Conservation (phyloP, 768 basidiomycete species). For the Boletales sp. region DNA sequence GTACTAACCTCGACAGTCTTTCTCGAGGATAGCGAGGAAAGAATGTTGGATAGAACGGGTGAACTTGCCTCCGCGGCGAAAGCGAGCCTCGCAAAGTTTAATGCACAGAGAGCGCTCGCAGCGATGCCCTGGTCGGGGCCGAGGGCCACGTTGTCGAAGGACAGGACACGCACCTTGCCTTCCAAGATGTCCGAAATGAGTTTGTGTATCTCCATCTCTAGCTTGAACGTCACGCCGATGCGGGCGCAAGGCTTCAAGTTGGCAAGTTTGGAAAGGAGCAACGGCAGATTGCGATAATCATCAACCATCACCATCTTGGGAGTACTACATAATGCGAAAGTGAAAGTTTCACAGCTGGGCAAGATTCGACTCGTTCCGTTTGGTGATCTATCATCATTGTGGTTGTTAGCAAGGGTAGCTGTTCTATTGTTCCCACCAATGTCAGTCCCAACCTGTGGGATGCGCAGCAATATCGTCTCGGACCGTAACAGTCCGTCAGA, state of each 20-base stretch:
- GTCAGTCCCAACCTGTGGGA: too few species aligned
- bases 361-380: too few species aligned
- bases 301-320: neutral
- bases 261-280: conserved; percentile 4
- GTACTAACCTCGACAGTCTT: conserved; percentile 18
- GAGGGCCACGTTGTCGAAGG: conserved; percentile 42
- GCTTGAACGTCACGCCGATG: neutral
- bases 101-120: conserved; percentile 52
- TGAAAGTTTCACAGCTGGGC: neutral
- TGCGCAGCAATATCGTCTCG: too few species aligned
- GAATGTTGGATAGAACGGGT: conserved; percentile 8
- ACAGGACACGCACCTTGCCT: conserved; percentile 36
- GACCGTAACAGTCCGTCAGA: too few species aligned
- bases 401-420: too few species aligned
- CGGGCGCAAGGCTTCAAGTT: too few species aligned
- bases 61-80: conserved; percentile 23
- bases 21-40: conserved; percentile 10
- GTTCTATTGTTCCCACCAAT: too few species aligned
- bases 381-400: too few species aligned
- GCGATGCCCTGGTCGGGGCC: conserved; percentile 28
- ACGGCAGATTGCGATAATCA: conserved; percentile 6
- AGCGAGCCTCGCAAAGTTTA: conserved; percentile 54
- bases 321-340: too few species aligned
- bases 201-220: conserved; percentile 11
- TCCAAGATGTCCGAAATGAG: conserved; percentile 14